Evolutionary conservation across 192 early-diverging fungal species (phyloP).

Genomic region (Funneliformis mosseae): DNA sequence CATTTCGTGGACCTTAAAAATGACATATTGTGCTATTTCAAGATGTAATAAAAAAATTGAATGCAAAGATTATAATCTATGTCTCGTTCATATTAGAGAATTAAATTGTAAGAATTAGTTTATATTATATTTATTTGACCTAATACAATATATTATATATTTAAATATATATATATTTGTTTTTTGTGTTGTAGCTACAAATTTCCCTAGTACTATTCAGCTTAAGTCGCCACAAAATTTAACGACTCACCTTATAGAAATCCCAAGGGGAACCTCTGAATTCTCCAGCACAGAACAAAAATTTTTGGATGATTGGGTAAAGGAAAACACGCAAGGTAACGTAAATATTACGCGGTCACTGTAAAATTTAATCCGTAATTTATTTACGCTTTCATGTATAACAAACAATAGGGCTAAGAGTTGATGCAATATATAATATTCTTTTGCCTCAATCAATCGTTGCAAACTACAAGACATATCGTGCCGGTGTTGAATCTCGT

Average conservation of each 20-base stretch:
- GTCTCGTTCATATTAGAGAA: not conserved
- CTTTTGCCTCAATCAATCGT: not conserved
- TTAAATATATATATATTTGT: not conserved
- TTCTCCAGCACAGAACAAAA: not conserved
- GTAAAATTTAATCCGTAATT: not conserved
- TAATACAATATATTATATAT: not conserved
- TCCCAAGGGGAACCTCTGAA: not conserved
- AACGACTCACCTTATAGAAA: not conserved
- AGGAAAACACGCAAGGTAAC: constrained; percentile 1
- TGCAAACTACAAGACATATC: constrained; percentile 10
- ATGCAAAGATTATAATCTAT: not conserved
- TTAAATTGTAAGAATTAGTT: not conserved
- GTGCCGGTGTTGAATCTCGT: not conserved
- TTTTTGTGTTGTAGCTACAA: not conserved
- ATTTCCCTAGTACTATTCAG: not conserved
- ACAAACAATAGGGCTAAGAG: constrained; percentile 3
- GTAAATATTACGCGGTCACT: too few relatives aligned
- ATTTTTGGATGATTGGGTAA: constrained; percentile 27
- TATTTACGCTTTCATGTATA: not conserved
- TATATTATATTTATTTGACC: not conserved
- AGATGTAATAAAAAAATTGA: not conserved
- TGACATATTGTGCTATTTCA: not conserved
- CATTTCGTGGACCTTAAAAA: not conserved
- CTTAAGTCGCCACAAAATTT: not conserved
- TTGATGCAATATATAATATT: constrained; percentile 21